A percentile compares a stretch with the other conserved stretches of the same genome.
Conservation (phyloP, 2,329 filamentous ascomycete genomes). For the Dothistroma septosporum region DNA sequence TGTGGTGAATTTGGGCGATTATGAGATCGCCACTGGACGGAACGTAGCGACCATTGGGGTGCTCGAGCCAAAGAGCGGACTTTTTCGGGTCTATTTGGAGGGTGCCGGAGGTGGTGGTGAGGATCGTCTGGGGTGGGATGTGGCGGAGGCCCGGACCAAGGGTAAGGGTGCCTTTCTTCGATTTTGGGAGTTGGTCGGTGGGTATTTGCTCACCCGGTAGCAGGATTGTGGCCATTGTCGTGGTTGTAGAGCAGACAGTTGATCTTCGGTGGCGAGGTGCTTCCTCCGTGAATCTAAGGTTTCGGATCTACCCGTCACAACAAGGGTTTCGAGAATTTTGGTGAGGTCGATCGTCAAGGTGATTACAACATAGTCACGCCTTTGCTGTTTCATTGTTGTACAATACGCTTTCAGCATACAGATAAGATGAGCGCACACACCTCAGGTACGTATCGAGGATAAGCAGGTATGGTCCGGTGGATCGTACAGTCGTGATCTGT, state of each 20-base stretch:
- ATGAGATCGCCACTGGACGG: conserved; percentile 80
- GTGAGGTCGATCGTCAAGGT: background rate
- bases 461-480: too few relatives aligned
- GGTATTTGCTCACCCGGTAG: conserved; percentile 79
- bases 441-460: background rate
- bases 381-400: conserved; percentile 1
- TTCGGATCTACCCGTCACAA: background rate
- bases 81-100: conserved; percentile 66
- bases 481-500: too few relatives aligned
- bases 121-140: conserved; percentile 69
- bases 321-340: background rate
- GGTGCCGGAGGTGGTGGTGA: conserved; percentile 63
- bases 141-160: conserved; percentile 81
- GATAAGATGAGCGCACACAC: conserved; percentile 12
- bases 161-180: conserved; percentile 62
- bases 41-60: conserved; percentile 66
- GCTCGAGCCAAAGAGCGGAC: conserved; percentile 75
- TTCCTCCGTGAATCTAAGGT: background rate
- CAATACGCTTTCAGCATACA: background rate
- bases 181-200: conserved; percentile 62
- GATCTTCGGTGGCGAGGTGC: background rate
- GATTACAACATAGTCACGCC: background rate
- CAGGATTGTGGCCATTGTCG: conserved; percentile 52
- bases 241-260: conserved; percentile 1
- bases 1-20: conserved; percentile 78